phyloP scores from a whole-genome alignment of 768 basidiomycete genomes.

The Mycena crocata region DNA sequence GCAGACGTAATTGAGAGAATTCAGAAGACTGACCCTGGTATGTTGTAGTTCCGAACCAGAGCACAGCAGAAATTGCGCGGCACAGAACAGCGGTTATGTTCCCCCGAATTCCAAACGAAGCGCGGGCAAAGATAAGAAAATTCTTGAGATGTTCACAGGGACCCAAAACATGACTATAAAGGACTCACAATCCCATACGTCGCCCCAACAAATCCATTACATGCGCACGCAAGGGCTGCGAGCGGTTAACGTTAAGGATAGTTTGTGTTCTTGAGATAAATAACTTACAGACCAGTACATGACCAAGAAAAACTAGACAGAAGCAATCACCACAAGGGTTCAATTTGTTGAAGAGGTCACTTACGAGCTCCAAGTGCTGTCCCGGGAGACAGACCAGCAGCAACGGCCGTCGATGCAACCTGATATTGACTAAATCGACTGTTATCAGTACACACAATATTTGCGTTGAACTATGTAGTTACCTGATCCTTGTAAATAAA shows the following conservation, averaged over 20 bases:
- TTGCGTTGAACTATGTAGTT: not conserved
- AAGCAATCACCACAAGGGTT: not conserved
- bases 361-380: constrained; percentile 32
- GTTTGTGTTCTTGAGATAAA: not conserved
- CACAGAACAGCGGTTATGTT: constrained; percentile 32
- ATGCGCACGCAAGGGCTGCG: constrained; percentile 30
- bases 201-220: constrained; percentile 34
- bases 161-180: not conserved
- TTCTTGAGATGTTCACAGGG: constrained; percentile 22
- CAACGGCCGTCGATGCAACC: constrained; percentile 33
- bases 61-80: constrained; percentile 29
- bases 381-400: constrained; percentile 33
- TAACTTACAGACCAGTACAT: constrained; percentile 32
- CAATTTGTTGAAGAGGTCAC: too few species aligned
- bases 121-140: constrained; percentile 34
- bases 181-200: constrained; percentile 32
- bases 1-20: not conserved
- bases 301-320: constrained; percentile 32
- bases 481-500: constrained; percentile 25
- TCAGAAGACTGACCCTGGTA: constrained; percentile 37
- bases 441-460: not conserved
- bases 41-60: constrained; percentile 35
- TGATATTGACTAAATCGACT: constrained; percentile 33
- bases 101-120: constrained; percentile 33
- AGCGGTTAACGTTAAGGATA: not conserved